These are phyloP conservation scores for Bretziella fagacearum DNA, from an alignment of 2,329 filamentous ascomycete genomes.

Conservation along the genomic window DNA sequence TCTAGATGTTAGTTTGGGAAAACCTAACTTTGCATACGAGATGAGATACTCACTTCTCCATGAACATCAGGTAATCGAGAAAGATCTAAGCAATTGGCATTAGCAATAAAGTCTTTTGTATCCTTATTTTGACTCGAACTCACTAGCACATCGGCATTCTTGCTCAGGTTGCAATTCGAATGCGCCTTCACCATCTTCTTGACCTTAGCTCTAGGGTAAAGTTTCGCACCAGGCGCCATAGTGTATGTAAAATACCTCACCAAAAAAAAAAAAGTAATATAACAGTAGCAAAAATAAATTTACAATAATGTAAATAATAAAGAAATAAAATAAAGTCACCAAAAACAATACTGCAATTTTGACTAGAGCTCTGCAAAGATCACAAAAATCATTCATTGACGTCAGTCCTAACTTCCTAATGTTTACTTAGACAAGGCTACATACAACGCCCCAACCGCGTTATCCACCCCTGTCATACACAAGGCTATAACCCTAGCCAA, in stretches of 20 bases:
- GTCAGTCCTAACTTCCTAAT: neutral
- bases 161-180: slow-evolving; percentile 61
- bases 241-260: neutral
- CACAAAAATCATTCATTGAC: neutral
- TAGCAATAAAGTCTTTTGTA: neutral
- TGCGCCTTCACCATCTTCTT: slow-evolving; percentile 87
- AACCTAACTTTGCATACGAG: neutral
- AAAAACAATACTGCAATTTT: neutral
- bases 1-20: slow-evolving; percentile 1
- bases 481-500: neutral
- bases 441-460: neutral
- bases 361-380: too few species aligned
- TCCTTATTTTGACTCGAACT: neutral
- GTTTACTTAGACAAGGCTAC: neutral
- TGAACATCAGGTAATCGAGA: slow-evolving; percentile 68
- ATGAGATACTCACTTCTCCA: slow-evolving; percentile 37
- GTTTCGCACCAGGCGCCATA: slow-evolving; percentile 51
- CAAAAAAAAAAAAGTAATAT: neutral
- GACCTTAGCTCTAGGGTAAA: slow-evolving; percentile 69
- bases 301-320: neutral
- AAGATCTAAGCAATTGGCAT: slow-evolving; percentile 46
- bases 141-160: slow-evolving; percentile 73
- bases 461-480: neutral
- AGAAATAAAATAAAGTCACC: slow-evolving; percentile 3
- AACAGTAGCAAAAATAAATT: neutral